Evolutionary conservation across 176 grass and related monocot species (phyloP).

Genomic region (Carex kokanica): DNA sequence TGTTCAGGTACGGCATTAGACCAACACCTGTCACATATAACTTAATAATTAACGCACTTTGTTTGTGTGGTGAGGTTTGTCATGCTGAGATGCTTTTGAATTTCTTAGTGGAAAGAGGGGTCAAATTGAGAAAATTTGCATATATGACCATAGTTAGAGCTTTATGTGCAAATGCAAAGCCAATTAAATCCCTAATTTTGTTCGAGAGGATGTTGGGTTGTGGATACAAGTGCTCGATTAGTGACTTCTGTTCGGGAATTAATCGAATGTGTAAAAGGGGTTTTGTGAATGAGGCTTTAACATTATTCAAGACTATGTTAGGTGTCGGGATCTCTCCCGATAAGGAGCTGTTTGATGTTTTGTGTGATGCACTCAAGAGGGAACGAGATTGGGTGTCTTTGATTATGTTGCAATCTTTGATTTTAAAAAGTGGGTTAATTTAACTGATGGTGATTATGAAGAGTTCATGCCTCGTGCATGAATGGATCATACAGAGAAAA

Average conservation of each 20-base stretch:
- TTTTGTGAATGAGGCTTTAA: slow-evolving; percentile 50
- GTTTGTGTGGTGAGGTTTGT: slow-evolving; percentile 50
- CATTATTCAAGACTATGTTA: slow-evolving; percentile 63
- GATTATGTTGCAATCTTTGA: slow-evolving; percentile 46
- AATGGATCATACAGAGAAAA: background rate
- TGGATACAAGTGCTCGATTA: slow-evolving; percentile 56
- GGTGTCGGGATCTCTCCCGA: slow-evolving; percentile 57
- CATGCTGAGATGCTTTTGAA: slow-evolving; percentile 58
- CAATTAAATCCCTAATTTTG: slow-evolving; percentile 44
- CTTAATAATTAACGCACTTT: slow-evolving; percentile 67
- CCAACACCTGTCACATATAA: slow-evolving; percentile 74
- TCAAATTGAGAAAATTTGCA: slow-evolving; percentile 69
- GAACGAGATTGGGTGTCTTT: slow-evolving; percentile 43
- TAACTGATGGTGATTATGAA: background rate
- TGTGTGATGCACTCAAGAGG: slow-evolving; percentile 48
- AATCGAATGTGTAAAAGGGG: slow-evolving; percentile 77
- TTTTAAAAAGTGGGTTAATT: slow-evolving; percentile 60
- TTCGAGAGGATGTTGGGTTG: slow-evolving; percentile 50
- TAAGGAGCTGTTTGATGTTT: slow-evolving; percentile 40
- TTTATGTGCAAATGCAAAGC: slow-evolving; percentile 63
- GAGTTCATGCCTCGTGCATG: background rate
- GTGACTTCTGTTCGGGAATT: slow-evolving; percentile 80
- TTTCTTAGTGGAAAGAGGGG: slow-evolving; percentile 40
- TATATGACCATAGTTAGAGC: slow-evolving; percentile 75
- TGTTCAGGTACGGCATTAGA: slow-evolving; percentile 34